phyloP scores from a whole-genome alignment of 495 filamentous ascomycete species.

The Staphylotrichum tortipilum region DNA sequence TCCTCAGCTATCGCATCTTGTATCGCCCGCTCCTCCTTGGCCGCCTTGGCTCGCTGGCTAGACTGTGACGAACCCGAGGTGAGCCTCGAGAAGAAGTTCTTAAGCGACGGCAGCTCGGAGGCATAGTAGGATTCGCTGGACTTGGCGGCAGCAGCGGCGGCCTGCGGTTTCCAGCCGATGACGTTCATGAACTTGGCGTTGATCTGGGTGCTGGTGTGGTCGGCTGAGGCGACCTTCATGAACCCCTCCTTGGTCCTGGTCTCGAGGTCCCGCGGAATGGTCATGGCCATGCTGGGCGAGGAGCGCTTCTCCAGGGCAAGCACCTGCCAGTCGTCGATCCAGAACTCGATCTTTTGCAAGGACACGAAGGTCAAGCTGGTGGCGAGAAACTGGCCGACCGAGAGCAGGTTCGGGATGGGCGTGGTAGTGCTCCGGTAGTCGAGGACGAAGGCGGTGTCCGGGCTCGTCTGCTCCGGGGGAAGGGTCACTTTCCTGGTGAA shows the following conservation, averaged over 20 bases:
- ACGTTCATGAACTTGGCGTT: slow-evolving; percentile 87
- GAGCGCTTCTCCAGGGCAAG: slow-evolving; percentile 71
- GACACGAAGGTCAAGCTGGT: slow-evolving; percentile 95
- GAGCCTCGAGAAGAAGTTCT: slow-evolving; percentile 72
- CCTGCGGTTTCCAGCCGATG: slow-evolving; percentile 67
- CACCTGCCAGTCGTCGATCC: slow-evolving; percentile 79
- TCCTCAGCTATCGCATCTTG: slow-evolving; percentile 57
- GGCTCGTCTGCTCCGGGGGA: slow-evolving; percentile 49
- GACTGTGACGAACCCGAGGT: slow-evolving; percentile 37
- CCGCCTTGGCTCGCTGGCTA: slow-evolving; percentile 36
- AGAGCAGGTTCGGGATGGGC: slow-evolving; percentile 72
- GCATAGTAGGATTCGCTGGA: slow-evolving; percentile 32
- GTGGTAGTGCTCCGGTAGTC: slow-evolving; percentile 84
- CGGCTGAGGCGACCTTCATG: slow-evolving; percentile 70
- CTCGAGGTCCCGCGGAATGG: slow-evolving; percentile 73
- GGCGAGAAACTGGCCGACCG: slow-evolving; percentile 81
- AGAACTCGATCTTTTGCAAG: slow-evolving; percentile 77
- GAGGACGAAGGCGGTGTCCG: slow-evolving; percentile 80
- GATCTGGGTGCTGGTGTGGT: slow-evolving; percentile 75
- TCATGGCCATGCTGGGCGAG: slow-evolving; percentile 60
- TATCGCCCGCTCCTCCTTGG: slow-evolving; percentile 42
- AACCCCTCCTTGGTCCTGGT: slow-evolving; percentile 71
- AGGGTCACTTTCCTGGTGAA: slow-evolving; percentile 77
- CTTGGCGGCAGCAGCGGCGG: slow-evolving; percentile 27
- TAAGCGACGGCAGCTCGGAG: slow-evolving; percentile 50